Evolutionary conservation across 306 rosid species (phyloP).

Genomic region (Cicer yamashitae): DNA sequence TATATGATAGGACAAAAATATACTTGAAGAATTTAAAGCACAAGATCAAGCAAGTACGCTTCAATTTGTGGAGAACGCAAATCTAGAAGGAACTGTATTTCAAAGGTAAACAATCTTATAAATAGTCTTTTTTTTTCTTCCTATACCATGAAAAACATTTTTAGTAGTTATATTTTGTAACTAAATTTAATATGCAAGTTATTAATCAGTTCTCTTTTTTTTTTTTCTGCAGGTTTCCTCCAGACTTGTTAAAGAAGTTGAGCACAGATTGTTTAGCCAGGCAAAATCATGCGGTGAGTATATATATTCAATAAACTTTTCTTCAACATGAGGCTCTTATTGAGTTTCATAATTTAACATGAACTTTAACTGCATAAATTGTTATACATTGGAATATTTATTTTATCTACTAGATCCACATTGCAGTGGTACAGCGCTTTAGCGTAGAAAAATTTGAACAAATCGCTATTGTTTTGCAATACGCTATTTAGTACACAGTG

Average conservation of each 20-base stretch:
- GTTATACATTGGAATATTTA: constrained; percentile 13
- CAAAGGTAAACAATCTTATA: constrained; percentile 57
- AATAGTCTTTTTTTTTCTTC: not conserved
- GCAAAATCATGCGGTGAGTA: constrained; percentile 87
- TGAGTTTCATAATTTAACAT: not conserved
- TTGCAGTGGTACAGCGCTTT: no score
- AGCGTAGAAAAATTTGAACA: no score
- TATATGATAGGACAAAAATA: constrained; percentile 60
- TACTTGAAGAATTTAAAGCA: constrained; percentile 78
- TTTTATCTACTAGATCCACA: not conserved
- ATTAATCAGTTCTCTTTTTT: constrained; percentile 1
- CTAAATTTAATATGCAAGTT: not conserved
- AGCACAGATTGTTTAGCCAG: constrained; percentile 76
- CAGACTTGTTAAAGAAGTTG: constrained; percentile 71
- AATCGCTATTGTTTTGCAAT: no score
- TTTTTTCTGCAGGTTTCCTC: constrained; percentile 70
- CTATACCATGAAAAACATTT: constrained; percentile 4
- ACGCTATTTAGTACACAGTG: no score
- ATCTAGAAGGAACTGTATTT: constrained; percentile 63
- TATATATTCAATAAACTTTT: constrained; percentile 13
- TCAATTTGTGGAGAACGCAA: constrained; percentile 61
- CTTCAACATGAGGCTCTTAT: not conserved
- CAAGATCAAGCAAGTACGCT: constrained; percentile 69
- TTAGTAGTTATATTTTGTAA: not conserved
- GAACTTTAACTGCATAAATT: constrained; percentile 21